Conservation (phyloP, 2,329 filamentous ascomycete genomes). For the Aotearoamyces nothofagi region DNA sequence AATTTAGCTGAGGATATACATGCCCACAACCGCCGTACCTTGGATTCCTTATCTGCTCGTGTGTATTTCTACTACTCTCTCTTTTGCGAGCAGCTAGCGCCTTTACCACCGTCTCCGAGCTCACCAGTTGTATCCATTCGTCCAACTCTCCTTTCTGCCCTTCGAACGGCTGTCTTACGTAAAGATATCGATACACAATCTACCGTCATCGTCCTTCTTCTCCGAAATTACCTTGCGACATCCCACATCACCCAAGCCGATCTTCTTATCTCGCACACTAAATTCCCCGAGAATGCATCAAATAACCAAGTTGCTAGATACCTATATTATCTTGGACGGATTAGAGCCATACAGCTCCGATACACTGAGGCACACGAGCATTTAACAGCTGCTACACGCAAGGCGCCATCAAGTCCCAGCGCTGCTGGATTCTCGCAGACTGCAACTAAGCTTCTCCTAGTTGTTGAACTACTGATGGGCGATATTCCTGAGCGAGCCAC, state of each 20-base stretch:
- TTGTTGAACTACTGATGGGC: constrained; percentile 95
- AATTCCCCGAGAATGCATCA: constrained; percentile 84
- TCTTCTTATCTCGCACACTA: constrained; percentile 85
- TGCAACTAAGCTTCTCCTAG: constrained; percentile 87
- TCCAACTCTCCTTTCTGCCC: constrained; percentile 69
- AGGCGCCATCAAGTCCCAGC: constrained; percentile 78
- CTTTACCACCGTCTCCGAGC: constrained; percentile 75
- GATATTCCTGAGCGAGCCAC: constrained; percentile 92
- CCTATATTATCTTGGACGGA: constrained; percentile 92
- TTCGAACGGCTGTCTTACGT: constrained; percentile 87
- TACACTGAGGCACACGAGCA: constrained; percentile 97
- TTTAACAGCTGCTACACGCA: constrained; percentile 81
- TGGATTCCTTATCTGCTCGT: constrained; percentile 87
- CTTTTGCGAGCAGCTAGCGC: constrained; percentile 83
- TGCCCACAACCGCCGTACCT: constrained; percentile 76
- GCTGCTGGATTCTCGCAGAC: constrained; percentile 92
- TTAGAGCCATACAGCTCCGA: constrained; percentile 87
- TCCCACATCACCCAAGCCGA: constrained; percentile 97
- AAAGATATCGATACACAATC: constrained; percentile 98
- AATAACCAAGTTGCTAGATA: constrained; percentile 98
- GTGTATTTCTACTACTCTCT: constrained; percentile 97
- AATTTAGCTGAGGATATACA: constrained; percentile 75
- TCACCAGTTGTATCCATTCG: constrained; percentile 79
- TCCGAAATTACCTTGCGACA: constrained; percentile 90
- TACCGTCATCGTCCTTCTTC: constrained; percentile 82